Percentiles rank a stretch among this genome's conserved stretches.
Conservation (phyloP, 192 early-diverging fungal genomes). For the Radiomyces spectabilis region DNA sequence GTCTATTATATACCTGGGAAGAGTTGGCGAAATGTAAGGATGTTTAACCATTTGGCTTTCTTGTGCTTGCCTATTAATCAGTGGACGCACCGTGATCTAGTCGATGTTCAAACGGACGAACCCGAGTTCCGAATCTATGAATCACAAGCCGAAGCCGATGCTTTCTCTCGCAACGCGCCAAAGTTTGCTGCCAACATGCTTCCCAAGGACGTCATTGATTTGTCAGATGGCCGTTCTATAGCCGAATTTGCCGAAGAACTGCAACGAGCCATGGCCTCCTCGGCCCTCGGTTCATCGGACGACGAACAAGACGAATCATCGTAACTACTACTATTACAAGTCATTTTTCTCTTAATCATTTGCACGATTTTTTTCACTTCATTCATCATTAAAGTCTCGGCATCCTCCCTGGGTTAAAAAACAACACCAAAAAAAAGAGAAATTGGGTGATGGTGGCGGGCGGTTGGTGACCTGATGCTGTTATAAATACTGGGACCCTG, state of each 20-base stretch:
- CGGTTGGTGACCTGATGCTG: no score
- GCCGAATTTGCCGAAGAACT: constrained; percentile 66
- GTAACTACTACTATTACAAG: background rate
- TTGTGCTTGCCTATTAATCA: no score
- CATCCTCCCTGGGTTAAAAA: no score
- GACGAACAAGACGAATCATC: background rate
- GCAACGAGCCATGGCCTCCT: constrained; percentile 30
- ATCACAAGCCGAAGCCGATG: constrained; percentile 31
- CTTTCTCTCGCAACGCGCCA: constrained; percentile 24
- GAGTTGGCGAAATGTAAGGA: constrained; percentile 50
- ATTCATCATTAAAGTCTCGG: background rate
- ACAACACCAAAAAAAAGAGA: no score
- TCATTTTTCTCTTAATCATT: background rate
- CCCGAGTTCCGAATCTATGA: constrained; percentile 33
- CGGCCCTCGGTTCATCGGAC: background rate
- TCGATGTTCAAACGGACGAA: constrained; percentile 8
- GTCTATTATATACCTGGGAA: constrained; percentile 76
- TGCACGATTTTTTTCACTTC: background rate
- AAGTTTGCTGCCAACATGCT: constrained; percentile 58
- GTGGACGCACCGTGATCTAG: no score
- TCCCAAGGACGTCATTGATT: constrained; percentile 67
- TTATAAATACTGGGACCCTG: no score
- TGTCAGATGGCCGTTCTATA: constrained; percentile 61
- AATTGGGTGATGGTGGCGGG: no score
- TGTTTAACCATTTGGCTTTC: no score